Percentiles rank a stretch among this genome's conserved stretches.
Evolutionary conservation across 441 rosid species (phyloP).

Genomic region (Omphalea diandra): DNA sequence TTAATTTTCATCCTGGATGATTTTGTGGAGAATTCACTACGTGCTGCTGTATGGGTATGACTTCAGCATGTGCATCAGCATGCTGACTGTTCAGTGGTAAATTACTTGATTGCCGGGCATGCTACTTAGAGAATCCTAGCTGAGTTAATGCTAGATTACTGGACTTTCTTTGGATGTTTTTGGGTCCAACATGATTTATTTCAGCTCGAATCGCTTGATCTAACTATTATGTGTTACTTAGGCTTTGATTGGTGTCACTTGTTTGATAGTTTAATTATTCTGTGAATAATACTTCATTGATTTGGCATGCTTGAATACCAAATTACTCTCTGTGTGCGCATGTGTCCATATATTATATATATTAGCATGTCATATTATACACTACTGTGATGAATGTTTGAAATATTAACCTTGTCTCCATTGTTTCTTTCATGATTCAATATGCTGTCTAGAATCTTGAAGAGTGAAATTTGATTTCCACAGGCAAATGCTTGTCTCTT

Average conservation of each 20-base stretch:
- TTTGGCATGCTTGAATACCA: too few species aligned
- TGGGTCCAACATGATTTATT: background rate
- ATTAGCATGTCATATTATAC: too few species aligned
- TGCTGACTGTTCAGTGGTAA: background rate
- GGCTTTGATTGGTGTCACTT: background rate
- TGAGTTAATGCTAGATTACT: background rate
- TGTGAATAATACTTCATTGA: too few species aligned
- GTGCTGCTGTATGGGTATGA: background rate
- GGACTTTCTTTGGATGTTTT: background rate
- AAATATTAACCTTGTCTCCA: too few species aligned
- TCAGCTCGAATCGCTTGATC: constrained; percentile 5
- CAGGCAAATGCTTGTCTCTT: too few species aligned
- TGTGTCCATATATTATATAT: too few species aligned
- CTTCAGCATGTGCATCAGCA: background rate
- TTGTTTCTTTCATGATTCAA: too few species aligned
- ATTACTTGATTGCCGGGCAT: background rate
- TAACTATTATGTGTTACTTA: background rate
- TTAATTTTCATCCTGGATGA: background rate
- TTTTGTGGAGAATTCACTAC: background rate
- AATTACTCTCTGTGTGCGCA: too few species aligned
- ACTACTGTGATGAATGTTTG: too few species aligned
- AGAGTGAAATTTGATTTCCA: too few species aligned
- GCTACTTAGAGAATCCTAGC: background rate
- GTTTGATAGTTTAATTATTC: background rate
- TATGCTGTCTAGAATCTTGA: too few species aligned